Evolutionary conservation across 352 stramenopile genomes (phyloP).

Genomic region (Poterioochromonas sp.): DNA sequence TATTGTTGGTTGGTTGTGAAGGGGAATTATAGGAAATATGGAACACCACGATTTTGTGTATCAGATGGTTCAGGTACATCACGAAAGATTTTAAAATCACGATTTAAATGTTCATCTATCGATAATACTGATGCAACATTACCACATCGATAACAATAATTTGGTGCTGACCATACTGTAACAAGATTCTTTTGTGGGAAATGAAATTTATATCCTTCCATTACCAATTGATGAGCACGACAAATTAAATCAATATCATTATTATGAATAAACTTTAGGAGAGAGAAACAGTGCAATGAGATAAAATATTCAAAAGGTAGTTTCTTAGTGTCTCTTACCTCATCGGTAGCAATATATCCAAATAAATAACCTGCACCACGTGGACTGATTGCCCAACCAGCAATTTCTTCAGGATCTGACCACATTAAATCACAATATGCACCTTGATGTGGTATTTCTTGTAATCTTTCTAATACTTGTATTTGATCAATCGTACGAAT

Average conservation of each 20-base stretch:
- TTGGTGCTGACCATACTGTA: slow-evolving; percentile 96
- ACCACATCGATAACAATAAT: slow-evolving; percentile 95
- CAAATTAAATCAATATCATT: slow-evolving; percentile 84
- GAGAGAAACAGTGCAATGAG: neutral
- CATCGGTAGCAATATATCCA: slow-evolving; percentile 42
- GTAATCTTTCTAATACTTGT: slow-evolving; percentile 77
- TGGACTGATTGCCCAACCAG: slow-evolving; percentile 45
- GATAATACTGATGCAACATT: slow-evolving; percentile 95
- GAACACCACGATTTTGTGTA: neutral
- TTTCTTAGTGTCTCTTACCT: slow-evolving; percentile 23
- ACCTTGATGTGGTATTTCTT: slow-evolving; percentile 91
- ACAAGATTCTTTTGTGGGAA: slow-evolving; percentile 89
- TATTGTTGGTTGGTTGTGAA: no score
- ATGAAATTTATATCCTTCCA: slow-evolving; percentile 84
- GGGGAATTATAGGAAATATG: slow-evolving; percentile 28
- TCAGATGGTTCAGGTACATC: slow-evolving; percentile 52
- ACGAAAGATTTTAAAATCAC: slow-evolving; percentile 85
- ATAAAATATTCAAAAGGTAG: neutral
- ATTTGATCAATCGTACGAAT: slow-evolving; percentile 84
- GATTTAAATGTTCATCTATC: slow-evolving; percentile 82
- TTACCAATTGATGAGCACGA: slow-evolving; percentile 86
- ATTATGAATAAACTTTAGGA: slow-evolving; percentile 76
- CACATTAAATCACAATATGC: slow-evolving; percentile 95
- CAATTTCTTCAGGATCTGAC: slow-evolving; percentile 84
- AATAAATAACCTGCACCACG: slow-evolving; percentile 48